A percentile compares a stretch with the other conserved stretches of the same genome.
phyloP scores from a whole-genome alignment of 2,329 filamentous ascomycete genomes.

The Zymoseptoria tritici region DNA sequence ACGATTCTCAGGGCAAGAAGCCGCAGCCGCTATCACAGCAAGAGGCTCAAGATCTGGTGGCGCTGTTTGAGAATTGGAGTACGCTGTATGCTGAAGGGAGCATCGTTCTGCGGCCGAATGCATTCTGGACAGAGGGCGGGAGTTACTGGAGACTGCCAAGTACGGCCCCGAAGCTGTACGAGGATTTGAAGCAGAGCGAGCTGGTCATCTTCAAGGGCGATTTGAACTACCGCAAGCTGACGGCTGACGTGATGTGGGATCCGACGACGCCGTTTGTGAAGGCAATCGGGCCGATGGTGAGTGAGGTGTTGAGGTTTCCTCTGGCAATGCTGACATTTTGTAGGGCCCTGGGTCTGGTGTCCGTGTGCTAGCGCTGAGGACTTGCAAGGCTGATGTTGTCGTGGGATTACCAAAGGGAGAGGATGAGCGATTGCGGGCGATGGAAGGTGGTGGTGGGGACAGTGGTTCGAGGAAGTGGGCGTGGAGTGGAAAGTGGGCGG shows the following conservation, averaged over 20 bases:
- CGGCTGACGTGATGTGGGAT: conserved; percentile 81
- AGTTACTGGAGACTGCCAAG: conserved; percentile 82
- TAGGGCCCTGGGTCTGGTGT: conserved; percentile 67
- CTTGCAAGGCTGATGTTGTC: conserved; percentile 94
- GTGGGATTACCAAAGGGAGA: conserved; percentile 75
- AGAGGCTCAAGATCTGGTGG: conserved; percentile 61
- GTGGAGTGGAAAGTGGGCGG: conserved; percentile 94
- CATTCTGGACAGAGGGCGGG: conserved; percentile 83
- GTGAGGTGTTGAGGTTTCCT: background rate
- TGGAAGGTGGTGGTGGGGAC: conserved; percentile 64
- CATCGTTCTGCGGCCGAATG: conserved; percentile 72
- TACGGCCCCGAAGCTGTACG: conserved; percentile 58
- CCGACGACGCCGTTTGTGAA: conserved; percentile 77
- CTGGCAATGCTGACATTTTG: background rate
- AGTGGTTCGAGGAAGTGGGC: conserved; percentile 73
- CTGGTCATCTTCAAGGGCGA: conserved; percentile 96
- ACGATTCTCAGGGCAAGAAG: conserved; percentile 45
- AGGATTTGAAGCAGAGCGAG: conserved; percentile 75
- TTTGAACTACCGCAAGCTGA: conserved; percentile 90
- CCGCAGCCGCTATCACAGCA: conserved; percentile 57
- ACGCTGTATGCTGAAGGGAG: conserved; percentile 73
- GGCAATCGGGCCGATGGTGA: conserved; percentile 68
- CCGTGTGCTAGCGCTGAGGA: conserved; percentile 78
- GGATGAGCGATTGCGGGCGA: conserved; percentile 69
- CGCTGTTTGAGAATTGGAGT: conserved; percentile 78